These are phyloP conservation scores for Peronospora farinosa DNA, from an alignment of 352 stramenopile genomes.

Conservation along the genomic window DNA sequence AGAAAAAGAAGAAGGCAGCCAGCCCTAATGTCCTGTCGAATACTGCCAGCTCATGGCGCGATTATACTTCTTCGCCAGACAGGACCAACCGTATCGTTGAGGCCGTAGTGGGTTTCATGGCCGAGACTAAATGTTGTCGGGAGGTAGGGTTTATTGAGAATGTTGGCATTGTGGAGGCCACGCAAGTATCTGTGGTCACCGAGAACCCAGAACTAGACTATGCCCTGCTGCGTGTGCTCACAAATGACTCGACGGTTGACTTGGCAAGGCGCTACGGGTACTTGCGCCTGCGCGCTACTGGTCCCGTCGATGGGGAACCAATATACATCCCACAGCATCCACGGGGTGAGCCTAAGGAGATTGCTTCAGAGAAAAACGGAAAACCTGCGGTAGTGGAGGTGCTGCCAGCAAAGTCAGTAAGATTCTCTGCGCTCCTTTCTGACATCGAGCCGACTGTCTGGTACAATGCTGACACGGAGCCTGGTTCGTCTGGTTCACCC, in stretches of 20 bases:
- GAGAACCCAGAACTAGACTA: constrained; percentile 54
- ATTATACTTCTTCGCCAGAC: constrained; percentile 4
- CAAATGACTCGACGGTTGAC: constrained; percentile 22
- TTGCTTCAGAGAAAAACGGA: constrained; percentile 41
- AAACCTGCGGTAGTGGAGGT: constrained; percentile 37
- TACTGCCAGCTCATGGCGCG: constrained; percentile 7
- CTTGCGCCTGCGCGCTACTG: constrained; percentile 31
- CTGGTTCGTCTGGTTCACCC: constrained; percentile 55
- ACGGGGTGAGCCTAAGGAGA: constrained; percentile 51
- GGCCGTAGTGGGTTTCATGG: constrained; percentile 50
- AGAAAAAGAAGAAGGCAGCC: constrained; percentile 8
- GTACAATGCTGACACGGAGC: constrained; percentile 65
- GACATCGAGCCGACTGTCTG: constrained; percentile 37
- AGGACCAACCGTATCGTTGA: constrained; percentile 17
- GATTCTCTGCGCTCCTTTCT: constrained; percentile 2
- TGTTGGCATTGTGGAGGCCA: constrained; percentile 41
- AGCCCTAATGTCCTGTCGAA: constrained; percentile 32
- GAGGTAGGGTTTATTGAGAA: constrained; percentile 28
- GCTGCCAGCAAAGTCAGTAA: constrained; percentile 1
- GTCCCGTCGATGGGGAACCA: constrained; percentile 40
- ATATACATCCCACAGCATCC: constrained; percentile 65
- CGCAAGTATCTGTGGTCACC: constrained; percentile 29
- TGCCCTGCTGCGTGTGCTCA: constrained; percentile 39
- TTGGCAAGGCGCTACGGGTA: constrained; percentile 45
- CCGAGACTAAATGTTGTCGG: constrained; percentile 42